Base-by-base conservation (phyloP, 2,329 filamentous ascomycete species). In the Aspergillus neoniger region DNA sequence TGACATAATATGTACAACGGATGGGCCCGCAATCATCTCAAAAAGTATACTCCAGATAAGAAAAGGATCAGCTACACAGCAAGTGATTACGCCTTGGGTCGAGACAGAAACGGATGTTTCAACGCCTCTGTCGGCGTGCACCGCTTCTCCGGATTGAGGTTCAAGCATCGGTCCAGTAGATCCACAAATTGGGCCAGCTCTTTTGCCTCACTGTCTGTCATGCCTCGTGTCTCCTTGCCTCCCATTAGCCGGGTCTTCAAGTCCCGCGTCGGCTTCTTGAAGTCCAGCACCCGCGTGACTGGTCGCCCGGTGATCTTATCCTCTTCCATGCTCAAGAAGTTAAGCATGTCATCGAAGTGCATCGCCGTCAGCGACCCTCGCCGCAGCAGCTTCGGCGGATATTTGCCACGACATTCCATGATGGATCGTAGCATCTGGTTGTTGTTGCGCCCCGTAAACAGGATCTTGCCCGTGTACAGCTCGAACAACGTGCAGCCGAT, bases 401-500 rank as follows among this genome's bases (percentile, higher is more conserved):
- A 88, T 77, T 93, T 96, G 70, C 95, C 95, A 51, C 96, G 88
- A 69, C 94, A 92, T 74, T 99, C 94, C 88, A 97, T 96, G 69
- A 99, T 96, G 19, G 90, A 89, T 65, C 91, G 91, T 62, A 99
- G 86, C 95, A 99, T 99, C 79, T 96, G 92, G 73, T 99, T 99
- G 81, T 99, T 99, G 79, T 91, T 95, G 65, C 91, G 87, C 61
- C 95, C 95, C 1, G 92, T 92, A 75, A 99, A 99, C 32, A 99
- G 83, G 60, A 99, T 98, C 76, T 97, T 96, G 71, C 95, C 95
- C 0, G 95, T 98, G 80, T 96, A 98, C 43, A 99, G 83, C 78
- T 99, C 95, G 76, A 96, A 99, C 30, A 98, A 83, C 0, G 95
- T 99, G 78, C 95, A 99, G 39, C 95, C 96, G 66, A 98, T 92